Evolutionary conservation across 495 filamentous ascomycete genomes (phyloP), one percentile per base, ranked within the genome.

Genomic region (Filosporella fistucella): DNA sequence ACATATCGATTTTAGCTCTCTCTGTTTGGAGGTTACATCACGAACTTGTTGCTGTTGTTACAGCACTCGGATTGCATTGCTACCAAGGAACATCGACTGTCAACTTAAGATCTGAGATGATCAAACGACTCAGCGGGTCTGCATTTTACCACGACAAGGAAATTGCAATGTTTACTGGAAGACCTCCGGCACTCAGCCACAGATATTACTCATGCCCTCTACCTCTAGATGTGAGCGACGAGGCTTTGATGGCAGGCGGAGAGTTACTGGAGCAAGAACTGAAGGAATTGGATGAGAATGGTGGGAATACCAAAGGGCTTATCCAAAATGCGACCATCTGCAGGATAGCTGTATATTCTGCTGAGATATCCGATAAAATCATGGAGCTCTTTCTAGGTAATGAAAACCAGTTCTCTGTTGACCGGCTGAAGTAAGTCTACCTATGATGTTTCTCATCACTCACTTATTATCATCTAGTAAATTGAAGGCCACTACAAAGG

Each of bases 21-120:
- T 57, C 69, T 21, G 65, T 72, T 11, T 81, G 78, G 80, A 66
- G 76, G 28, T 62, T 68, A 18, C 66, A 76, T 10, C 69, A 74
- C 24, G 74, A 80, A 35, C 48, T 78, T 1, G 54, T 74, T 11
- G 65, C 72, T 10, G 71, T 77, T 8, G 37, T 39, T 16, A 21
- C 32, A 12, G 49, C 48, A 18, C 13, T 43, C 1, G 48, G 54
- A 1, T 13, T 49, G 16, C 43, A 56, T 14, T 45, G 42, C 14
- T 48, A 44, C 21, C 48, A 41, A 44, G 49, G 26, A 1, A 17
- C 12, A 12, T 13, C 24, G 6, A 14, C 13, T n/a, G n/a, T 52
- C 13, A 52, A 22, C 10, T 22, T 45, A 2, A 20, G 29, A 4
- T 39, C 46, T 16, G 46, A 45, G 18, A 35, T 48, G 8, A 45